Evolutionary conservation across 345 rosid genomes (phyloP).

Genomic region (Leavenworthia alabamica): DNA sequence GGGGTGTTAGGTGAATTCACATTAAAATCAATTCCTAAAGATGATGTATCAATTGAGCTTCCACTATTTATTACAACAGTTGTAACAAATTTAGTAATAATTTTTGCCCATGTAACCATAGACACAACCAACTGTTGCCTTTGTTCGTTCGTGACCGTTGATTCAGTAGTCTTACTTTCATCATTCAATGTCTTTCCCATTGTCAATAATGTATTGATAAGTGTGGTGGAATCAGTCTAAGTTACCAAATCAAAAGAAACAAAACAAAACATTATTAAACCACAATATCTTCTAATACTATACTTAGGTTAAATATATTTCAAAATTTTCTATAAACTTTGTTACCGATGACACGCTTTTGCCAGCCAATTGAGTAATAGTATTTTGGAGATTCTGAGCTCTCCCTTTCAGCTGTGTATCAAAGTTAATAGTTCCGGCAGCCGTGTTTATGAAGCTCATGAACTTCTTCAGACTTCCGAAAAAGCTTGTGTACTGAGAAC

Average conservation of each 20-base stretch:
- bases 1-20: not conserved
- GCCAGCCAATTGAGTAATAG: constrained; percentile 4
- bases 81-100: not conserved
- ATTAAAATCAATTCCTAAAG: constrained; percentile 16
- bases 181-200: constrained; percentile 15
- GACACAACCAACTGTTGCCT: not conserved
- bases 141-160: not conserved
- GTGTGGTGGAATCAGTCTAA: not conserved
- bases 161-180: not conserved
- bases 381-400: not conserved
- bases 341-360: constrained; percentile 5
- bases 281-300: too few species aligned
- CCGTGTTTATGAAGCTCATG: not conserved
- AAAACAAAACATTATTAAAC: too few species aligned
- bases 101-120: constrained; percentile 4
- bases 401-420: not conserved
- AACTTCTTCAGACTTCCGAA: constrained; percentile 1
- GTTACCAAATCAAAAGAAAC: not conserved
- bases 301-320: too few species aligned
- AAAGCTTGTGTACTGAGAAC: constrained; percentile 3
- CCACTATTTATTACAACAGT: constrained; percentile 5
- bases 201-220: not conserved
- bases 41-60: not conserved
- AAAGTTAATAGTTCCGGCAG: not conserved
- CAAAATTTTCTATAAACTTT: not conserved